Conservation (phyloP, 805 yeast genomes). For the Brettanomyces sp. region DNA sequence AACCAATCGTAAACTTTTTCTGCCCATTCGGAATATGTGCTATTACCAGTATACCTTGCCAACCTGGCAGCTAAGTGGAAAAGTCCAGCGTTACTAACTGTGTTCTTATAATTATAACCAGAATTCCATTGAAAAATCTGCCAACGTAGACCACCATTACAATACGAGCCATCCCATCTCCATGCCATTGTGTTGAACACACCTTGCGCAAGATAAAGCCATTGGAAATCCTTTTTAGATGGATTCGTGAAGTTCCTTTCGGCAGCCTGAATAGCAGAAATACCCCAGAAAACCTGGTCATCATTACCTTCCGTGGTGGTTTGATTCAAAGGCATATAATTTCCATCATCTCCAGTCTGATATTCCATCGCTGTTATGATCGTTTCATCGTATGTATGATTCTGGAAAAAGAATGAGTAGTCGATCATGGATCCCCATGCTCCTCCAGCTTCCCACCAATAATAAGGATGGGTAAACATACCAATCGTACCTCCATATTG, state of each 20-base stretch:
- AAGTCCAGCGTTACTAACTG: conserved; percentile 84
- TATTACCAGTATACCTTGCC: conserved; percentile 73
- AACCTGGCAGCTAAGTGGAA: conserved; percentile 83
- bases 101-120: conserved; percentile 88
- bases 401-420: conserved; percentile 61
- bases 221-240: conserved; percentile 47
- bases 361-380: conserved; percentile 55
- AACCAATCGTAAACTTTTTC: conserved; percentile 79
- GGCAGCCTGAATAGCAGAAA: conserved; percentile 86
- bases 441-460: conserved; percentile 99
- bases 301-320: conserved; percentile 93
- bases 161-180: conserved; percentile 70
- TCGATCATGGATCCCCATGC: conserved; percentile 87
- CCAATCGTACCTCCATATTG: conserved; percentile 73
- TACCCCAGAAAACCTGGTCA: conserved; percentile 97
- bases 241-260: conserved; percentile 80
- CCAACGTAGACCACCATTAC: conserved; percentile 94
- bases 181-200: conserved; percentile 83
- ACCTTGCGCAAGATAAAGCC: conserved; percentile 83
- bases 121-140: conserved; percentile 92
- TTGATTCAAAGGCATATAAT: conserved; percentile 83
- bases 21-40: conserved; percentile 65
- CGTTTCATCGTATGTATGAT: conserved; percentile 52
- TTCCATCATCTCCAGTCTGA: conserved; percentile 66
- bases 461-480: conserved; percentile 81